Evolutionary conservation across 176 grass and related monocot genomes (phyloP).

Genomic region (Poa annua): DNA sequence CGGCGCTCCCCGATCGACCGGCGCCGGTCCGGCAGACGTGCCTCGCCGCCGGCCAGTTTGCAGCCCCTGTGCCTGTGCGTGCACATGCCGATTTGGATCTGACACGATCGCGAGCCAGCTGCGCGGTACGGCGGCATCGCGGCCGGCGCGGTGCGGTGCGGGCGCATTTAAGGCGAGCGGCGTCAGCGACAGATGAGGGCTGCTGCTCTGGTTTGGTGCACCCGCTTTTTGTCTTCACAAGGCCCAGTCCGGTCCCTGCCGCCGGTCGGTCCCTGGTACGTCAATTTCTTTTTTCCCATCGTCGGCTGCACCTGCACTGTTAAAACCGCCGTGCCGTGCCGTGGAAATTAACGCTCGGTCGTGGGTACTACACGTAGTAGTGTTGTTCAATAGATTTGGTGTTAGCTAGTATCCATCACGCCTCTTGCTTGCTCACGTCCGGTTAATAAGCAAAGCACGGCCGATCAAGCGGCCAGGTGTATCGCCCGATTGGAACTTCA

Average conservation of each 20-base stretch:
- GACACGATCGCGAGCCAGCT: background rate
- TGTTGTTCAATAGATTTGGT: no score
- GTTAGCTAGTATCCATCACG: no score
- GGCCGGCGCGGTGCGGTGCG: constrained; percentile 27
- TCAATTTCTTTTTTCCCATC: background rate
- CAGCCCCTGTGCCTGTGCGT: background rate
- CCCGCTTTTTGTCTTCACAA: constrained; percentile 47
- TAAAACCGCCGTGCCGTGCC: background rate
- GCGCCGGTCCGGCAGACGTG: no score
- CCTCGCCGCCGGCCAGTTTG: no score
- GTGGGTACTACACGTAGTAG: background rate
- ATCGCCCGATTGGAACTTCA: background rate
- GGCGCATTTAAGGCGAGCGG: constrained; percentile 5
- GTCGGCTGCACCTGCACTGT: background rate
- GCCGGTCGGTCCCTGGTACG: constrained; percentile 43
- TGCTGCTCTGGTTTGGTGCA: background rate
- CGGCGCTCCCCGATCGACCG: background rate
- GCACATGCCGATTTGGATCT: constrained; percentile 22
- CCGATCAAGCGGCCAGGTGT: background rate
- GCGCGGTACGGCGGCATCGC: constrained; percentile 1
- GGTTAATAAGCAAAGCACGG: background rate
- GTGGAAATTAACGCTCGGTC: background rate
- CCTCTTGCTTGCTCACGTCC: background rate
- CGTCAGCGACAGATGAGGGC: background rate
- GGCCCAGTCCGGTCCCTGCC: constrained; percentile 49